Percentiles rank a stretch among this genome's conserved stretches.
phyloP scores from a whole-genome alignment of 2,329 filamentous ascomycete species.

The Exserohilum turcica region DNA sequence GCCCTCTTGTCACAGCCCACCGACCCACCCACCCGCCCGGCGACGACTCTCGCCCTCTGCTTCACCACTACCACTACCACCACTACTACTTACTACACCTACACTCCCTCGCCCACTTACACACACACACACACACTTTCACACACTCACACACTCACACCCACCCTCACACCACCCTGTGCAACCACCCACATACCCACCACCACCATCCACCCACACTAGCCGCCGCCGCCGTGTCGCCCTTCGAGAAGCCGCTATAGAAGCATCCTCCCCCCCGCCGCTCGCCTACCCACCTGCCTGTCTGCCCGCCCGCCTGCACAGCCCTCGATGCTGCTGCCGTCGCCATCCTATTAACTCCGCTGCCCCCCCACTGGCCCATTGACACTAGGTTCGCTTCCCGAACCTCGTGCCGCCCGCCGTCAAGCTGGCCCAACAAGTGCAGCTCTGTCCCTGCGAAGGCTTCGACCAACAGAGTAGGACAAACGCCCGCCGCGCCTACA shows the following conservation, averaged over 20 bases:
- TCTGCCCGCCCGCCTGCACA: neutral
- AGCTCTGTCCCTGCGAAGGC: conserved; percentile 42
- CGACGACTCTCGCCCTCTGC: neutral
- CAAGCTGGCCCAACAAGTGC: conserved; percentile 48
- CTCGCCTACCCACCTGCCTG: too few relatives aligned
- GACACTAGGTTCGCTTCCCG: conserved; percentile 39
- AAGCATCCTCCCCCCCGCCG: neutral
- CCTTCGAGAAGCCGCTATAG: conserved; percentile 40
- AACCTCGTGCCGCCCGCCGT: conserved; percentile 41
- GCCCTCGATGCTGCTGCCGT: conserved; percentile 38
- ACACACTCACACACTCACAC: neutral
- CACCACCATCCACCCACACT: too few relatives aligned
- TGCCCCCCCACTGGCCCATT: conserved; percentile 26
- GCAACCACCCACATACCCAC: neutral
- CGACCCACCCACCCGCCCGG: conserved; percentile 12
- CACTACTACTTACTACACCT: neutral
- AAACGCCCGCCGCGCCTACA: conserved; percentile 44
- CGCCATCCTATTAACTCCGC: conserved; percentile 25
- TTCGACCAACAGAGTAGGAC: conserved; percentile 41
- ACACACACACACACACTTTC: neutral
- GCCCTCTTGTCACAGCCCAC: conserved; percentile 15
- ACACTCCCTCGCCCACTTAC: neutral
- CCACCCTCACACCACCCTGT: neutral
- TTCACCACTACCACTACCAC: neutral
- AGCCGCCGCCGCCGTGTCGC: conserved; percentile 31